Evolutionary conservation across 192 early-diverging fungal species (phyloP), one percentile per base, ranked within the genome.

Genomic region (Allomyces arbusculus): DNA sequence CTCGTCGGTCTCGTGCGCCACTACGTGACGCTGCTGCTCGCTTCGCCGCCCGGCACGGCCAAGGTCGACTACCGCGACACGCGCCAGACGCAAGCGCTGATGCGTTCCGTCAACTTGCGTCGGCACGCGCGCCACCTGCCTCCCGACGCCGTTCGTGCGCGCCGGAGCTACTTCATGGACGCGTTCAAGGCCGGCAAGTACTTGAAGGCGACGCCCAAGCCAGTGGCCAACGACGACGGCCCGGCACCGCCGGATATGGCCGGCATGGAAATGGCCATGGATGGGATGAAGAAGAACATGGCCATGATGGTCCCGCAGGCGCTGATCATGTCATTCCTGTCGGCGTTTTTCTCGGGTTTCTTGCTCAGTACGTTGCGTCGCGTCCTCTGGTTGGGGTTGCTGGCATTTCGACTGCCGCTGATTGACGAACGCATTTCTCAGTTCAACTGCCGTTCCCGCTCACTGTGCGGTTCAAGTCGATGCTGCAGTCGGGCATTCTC

Each of bases 311-410:
- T 98, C n/a, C 95, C 95, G 61, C 95, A 98, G 75, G 94, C 90
- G 61, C 72, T 98, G 11, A 96, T 98, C 76, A 98, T 98, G 95
- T 87, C 83, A 33, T 98, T 94, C 94, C 91, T 98, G 77, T 91
- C 91, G 66, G 96, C 92, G 77, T 98, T 98, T 80, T 98, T 98
- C 76, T 89, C 89, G 24, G 95, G 95, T 64, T 98, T 98, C 72
- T 85, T 98, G 44, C 79, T 95, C 63, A 91, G 90, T 92, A 78
- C 61, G 86, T 82, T 44, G 22, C 23, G 23, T 45, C 25, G n/a
- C 4, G 20, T 62, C 44, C 5, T 0, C 61, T 44, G n/a, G 50
- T 25, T 22, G 20, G 69, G 14, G 26, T 20, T 25, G 40, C 25
- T 28, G 19, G 11, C 14, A 9, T 50, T 1, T 11, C 43, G 62